Percentiles rank a stretch among this genome's conserved stretches.
phyloP scores from a whole-genome alignment of 2,329 filamentous ascomycete species.

The Calonectria pseudoreteaudii region DNA sequence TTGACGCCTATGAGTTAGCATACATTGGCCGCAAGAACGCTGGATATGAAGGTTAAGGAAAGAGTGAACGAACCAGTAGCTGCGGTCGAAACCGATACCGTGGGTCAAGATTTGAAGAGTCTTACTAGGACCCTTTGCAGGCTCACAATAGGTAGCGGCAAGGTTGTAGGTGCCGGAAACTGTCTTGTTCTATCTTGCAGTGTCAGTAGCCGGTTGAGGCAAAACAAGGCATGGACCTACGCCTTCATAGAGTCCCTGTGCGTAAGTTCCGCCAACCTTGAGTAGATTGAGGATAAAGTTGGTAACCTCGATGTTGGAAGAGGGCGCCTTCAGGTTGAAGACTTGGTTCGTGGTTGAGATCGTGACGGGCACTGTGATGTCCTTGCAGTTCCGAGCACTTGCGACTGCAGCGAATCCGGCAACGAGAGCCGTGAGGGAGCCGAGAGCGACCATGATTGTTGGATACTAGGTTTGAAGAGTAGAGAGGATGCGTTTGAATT shows the following conservation, averaged over 20 bases:
- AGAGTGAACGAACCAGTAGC: neutral
- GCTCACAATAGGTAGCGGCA: conserved; percentile 2
- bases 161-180: conserved; percentile 1
- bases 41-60: neutral
- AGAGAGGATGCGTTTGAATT: neutral
- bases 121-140: neutral
- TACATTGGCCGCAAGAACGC: neutral
- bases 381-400: neutral
- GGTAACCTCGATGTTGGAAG: neutral
- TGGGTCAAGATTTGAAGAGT: neutral
- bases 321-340: neutral
- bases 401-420: neutral
- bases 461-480: neutral
- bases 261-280: neutral
- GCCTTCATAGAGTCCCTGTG: neutral
- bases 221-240: neutral
- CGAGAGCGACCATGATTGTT: neutral
- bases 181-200: neutral
- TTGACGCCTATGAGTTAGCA: neutral
- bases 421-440: neutral
- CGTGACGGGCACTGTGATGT: neutral
- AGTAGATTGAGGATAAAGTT: neutral
- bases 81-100: conserved; percentile 7
- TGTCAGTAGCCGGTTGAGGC: neutral
- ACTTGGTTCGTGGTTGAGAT: neutral